Base-by-base conservation (phyloP, 768 basidiomycete species). In the Hemileccinum impolitum region DNA sequence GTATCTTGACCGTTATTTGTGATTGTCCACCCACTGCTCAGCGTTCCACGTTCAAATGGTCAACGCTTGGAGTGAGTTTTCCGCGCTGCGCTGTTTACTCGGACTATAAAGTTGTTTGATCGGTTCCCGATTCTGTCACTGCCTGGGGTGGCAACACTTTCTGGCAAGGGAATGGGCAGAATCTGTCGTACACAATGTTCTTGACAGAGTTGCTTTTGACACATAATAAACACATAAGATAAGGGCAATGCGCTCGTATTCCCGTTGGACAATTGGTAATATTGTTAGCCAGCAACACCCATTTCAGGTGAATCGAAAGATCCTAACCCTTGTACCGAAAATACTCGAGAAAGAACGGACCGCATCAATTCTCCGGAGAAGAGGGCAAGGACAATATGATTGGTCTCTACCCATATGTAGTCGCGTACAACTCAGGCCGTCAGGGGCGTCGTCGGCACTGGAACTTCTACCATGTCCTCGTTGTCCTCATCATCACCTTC, bases 381-480 rank as follows among this genome's bases (percentile, higher is more conserved):
- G 8, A 28, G 26, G 28, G 8, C 13, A 52, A 45, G n/a, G 7
- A 51, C 14, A 2, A 35, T 38, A 42, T 2, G 13, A 47, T 43
- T 39, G 23, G 25, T 30, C 31, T 23, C 40, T 28, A 46, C 18
- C 31, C 3, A 43, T 15, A 25, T 17, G 23, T 32, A 40, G 34
- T 13, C 32, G 13, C 7, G 18, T 28, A 31, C 25, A 3, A 36
- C 37, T 63, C 53, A 59, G 25, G 45, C 23, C n/a, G 47, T 44
- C 39, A 59, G 32, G 41, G 55, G 53, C 14, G 53, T 45, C 47
- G 51, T 52, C 7, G 61, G 59, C 19, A 69, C 46, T 15, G 57
- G 40, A 21, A 64, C 56, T 39, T 69, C 68, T 34, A 54, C 46
- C 68, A 68, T 66, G 30, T 68, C 62, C 19, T 62, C 58, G 9